phyloP scores from a whole-genome alignment of 1,284 basidiomycete species.

The Cutaneotrichosporon arboriforme region DNA sequence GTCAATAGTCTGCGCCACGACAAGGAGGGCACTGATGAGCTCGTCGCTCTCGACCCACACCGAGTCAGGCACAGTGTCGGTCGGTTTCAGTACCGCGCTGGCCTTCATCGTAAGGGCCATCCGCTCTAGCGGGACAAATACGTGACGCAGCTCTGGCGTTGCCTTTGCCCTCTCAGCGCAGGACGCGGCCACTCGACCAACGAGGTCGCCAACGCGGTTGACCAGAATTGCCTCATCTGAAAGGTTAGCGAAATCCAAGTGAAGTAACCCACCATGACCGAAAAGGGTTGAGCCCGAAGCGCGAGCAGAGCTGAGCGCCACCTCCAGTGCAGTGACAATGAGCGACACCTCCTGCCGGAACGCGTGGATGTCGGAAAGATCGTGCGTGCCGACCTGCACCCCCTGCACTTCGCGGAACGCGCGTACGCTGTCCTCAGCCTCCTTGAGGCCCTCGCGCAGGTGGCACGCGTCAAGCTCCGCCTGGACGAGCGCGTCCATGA shows the following conservation, averaged over 20 bases:
- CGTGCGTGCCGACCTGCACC: constrained; percentile 13
- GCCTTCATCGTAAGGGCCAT: constrained; percentile 49
- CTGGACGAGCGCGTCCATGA: constrained; percentile 14
- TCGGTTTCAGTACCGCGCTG: neutral
- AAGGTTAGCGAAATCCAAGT: neutral
- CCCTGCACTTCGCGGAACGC: constrained; percentile 36
- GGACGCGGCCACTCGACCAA: constrained; percentile 3
- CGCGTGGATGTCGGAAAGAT: constrained; percentile 26
- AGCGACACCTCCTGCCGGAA: constrained; percentile 24
- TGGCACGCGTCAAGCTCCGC: constrained; percentile 22
- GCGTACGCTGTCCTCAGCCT: constrained; percentile 32
- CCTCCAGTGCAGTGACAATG: constrained; percentile 21
- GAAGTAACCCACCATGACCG: constrained; percentile 20
- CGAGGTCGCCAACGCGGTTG: constrained; percentile 7
- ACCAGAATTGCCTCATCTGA: constrained; percentile 23
- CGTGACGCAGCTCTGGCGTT: constrained; percentile 51
- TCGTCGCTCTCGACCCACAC: constrained; percentile 41
- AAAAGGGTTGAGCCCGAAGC: constrained; percentile 24
- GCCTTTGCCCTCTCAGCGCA: constrained; percentile 7
- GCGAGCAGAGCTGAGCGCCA: constrained; percentile 17
- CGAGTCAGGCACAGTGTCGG: constrained; percentile 5
- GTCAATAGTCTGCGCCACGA: constrained; percentile 60
- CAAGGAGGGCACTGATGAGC: constrained; percentile 60
- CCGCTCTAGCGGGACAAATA: constrained; percentile 52
- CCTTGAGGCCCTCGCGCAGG: constrained; percentile 26